phyloP scores from a whole-genome alignment of 257 asterid species.

The Lantana camara region DNA sequence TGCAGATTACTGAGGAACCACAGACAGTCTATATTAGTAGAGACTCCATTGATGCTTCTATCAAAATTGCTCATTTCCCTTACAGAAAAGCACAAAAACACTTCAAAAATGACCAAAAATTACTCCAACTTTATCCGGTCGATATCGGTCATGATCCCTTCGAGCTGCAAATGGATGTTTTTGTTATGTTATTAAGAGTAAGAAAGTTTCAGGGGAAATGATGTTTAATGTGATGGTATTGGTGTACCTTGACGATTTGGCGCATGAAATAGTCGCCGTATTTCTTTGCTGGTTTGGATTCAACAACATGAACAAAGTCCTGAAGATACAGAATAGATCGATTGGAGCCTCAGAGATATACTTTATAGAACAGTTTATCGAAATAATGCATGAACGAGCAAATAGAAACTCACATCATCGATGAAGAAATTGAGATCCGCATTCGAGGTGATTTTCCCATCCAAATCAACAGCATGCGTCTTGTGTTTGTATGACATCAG shows the following conservation, averaged over 20 bases:
- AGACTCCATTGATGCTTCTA: neutral
- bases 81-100: no score
- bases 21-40: no score
- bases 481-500: constrained; percentile 96
- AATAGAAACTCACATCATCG: constrained; percentile 69
- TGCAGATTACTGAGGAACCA: neutral
- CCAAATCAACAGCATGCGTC: constrained; percentile 77
- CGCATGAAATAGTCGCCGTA: constrained; percentile 76
- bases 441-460: constrained; percentile 75
- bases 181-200: neutral
- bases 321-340: constrained; percentile 22
- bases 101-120: no score
- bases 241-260: constrained; percentile 71
- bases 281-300: constrained; percentile 59
- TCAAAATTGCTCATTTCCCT: no score
- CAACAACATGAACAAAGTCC: constrained; percentile 66
- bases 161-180: constrained; percentile 40
- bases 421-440: constrained; percentile 85
- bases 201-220: neutral
- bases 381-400: neutral
- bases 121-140: constrained; percentile 16
- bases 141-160: constrained; percentile 45
- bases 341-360: neutral
- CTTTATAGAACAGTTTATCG: no score
- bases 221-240: neutral